These are phyloP conservation scores for Sisymbrium irio DNA, from an alignment of 345 rosid species.

Conservation along the genomic window DNA sequence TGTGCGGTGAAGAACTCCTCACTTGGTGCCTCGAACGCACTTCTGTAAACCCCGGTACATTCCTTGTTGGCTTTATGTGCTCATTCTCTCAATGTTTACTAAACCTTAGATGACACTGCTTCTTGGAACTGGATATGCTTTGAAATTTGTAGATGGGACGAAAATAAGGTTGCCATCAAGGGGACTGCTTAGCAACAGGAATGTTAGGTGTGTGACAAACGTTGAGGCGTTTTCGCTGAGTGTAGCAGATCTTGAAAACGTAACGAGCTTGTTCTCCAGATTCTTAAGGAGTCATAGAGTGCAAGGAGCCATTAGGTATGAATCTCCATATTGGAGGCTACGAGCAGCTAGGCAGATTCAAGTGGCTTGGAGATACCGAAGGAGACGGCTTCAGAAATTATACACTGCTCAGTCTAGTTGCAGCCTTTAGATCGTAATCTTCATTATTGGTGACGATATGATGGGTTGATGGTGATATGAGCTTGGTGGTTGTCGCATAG, in stretches of 20 bases:
- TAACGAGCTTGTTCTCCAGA: slow-evolving; percentile 64
- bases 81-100: neutral
- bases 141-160: slow-evolving; percentile 48
- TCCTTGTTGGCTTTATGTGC: neutral
- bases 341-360: slow-evolving; percentile 61
- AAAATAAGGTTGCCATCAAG: slow-evolving; percentile 44
- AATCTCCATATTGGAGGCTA: slow-evolving; percentile 78
- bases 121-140: slow-evolving; percentile 1
- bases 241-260: slow-evolving; percentile 82
- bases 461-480: neutral
- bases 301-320: slow-evolving; percentile 86
- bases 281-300: slow-evolving; percentile 59
- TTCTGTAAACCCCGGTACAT: slow-evolving; percentile 56
- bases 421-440: neutral
- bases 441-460: slow-evolving; percentile 2
- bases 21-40: slow-evolving; percentile 87
- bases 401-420: slow-evolving; percentile 10
- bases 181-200: slow-evolving; percentile 53
- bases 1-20: slow-evolving; percentile 88
- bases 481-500: neutral
- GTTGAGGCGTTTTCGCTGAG: slow-evolving; percentile 84
- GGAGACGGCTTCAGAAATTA: slow-evolving; percentile 44
- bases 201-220: slow-evolving; percentile 61
- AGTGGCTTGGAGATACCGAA: slow-evolving; percentile 86
- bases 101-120: neutral